phyloP scores from a whole-genome alignment of 2,329 filamentous ascomycete species.

The Magnaporthiopsis incrustans region DNA sequence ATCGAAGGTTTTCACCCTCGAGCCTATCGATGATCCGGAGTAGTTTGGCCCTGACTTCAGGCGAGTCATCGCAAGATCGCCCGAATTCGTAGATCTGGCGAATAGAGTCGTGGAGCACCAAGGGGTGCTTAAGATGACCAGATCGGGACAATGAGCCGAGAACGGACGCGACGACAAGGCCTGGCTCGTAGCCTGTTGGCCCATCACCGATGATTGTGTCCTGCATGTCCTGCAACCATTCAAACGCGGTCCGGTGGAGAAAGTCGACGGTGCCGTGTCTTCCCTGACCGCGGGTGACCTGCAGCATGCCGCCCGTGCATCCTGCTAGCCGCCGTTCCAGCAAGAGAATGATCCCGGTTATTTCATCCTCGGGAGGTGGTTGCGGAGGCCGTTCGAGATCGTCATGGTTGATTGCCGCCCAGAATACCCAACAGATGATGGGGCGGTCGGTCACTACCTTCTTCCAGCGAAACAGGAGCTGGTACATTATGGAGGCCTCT shows the following conservation, averaged over 20 bases:
- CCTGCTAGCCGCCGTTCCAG: background rate
- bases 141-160: too few relatives aligned
- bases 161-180: background rate
- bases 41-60: too few relatives aligned
- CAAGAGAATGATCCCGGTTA: background rate
- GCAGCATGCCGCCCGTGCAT: constrained; percentile 1
- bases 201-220: background rate
- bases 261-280: background rate
- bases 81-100: too few relatives aligned
- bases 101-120: too few relatives aligned
- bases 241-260: constrained; percentile 1
- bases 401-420: background rate
- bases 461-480: constrained; percentile 1
- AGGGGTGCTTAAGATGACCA: too few relatives aligned
- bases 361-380: too few relatives aligned
- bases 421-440: background rate
- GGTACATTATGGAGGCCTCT: constrained; percentile 5
- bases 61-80: too few relatives aligned
- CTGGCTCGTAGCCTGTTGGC: background rate
- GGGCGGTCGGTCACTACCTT: background rate
- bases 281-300: background rate
- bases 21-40: too few relatives aligned
- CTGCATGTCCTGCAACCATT: background rate
- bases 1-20: too few relatives aligned
- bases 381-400: too few relatives aligned